Evolutionary conservation across 2,329 filamentous ascomycete genomes (phyloP), one percentile per base, ranked within the genome.

Genomic region (Scopulariopsis brevicaulis): DNA sequence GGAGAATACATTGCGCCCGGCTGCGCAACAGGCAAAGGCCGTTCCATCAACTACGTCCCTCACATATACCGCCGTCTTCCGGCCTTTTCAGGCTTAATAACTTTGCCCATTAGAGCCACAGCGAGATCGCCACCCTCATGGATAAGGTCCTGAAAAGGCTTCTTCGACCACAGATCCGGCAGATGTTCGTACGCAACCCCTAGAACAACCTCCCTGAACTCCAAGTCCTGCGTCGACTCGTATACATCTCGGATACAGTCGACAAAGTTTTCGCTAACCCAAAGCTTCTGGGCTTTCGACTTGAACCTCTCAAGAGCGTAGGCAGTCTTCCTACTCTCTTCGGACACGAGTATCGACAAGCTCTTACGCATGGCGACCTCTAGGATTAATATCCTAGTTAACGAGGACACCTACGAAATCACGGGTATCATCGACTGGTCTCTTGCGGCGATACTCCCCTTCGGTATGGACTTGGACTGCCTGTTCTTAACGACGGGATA

Each of bases 391-490:
- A 67, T 69, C 59, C 61, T 69, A 24, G 57, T 68, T n/a, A 63
- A 67, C 20, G 59, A 65, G 51, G 56, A 61, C 32, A 63, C 24
- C 0, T 63, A 62, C 32, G 58, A 61, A 48, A 64, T 69, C 55
- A 67, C 62, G 18, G 66, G 65, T 4, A 62, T 69, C 43, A 61
- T 69, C 51, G 65, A 69, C 60, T 69, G 65, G 67, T 66, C 67
- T 61, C 60, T 66, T 1, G 64, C 64, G 20, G 58, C 57, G 22
- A 20, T 65, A 32, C 60, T 64, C 59, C 66, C 66, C 37, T 55
- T 55, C 20, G 54, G 54, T 12, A 55, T 48, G 37, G 35, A 48
- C 8, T 43, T 55, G 20, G 53, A 55, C 53, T 37, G 32, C 34
- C 63, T 69, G 24, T 64, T 62, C 58, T 58, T 67, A 32, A 59